phyloP scores from a whole-genome alignment of 2,329 filamentous ascomycete genomes.

The Ciborinia camelliae region DNA sequence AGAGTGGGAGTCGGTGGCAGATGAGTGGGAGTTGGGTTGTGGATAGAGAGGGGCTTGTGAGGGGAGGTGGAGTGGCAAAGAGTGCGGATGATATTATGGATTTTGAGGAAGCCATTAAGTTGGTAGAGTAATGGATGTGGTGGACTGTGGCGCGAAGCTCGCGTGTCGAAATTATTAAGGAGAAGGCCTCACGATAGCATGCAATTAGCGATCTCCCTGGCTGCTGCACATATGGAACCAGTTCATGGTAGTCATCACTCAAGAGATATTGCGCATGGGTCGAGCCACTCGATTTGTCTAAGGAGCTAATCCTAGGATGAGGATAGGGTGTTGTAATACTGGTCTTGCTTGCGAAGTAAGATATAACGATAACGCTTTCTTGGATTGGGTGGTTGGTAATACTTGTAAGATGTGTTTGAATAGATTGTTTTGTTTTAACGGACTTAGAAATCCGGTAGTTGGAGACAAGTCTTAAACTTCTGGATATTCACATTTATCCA shows the following conservation, averaged over 20 bases:
- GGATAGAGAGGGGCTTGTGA: constrained; percentile 50
- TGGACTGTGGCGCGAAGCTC: no score
- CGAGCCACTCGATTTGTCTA: no score
- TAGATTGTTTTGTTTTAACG: not conserved
- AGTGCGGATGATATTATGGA: constrained; percentile 53
- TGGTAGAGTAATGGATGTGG: constrained; percentile 34
- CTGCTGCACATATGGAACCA: no score
- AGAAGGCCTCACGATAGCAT: no score
- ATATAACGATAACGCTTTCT: not conserved
- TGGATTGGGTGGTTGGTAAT: not conserved
- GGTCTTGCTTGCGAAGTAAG: no score
- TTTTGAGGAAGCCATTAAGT: constrained; percentile 44
- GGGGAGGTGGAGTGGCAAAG: constrained; percentile 48
- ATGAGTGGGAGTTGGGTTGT: constrained; percentile 62
- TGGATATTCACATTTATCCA: not conserved
- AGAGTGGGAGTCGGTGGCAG: constrained; percentile 68
- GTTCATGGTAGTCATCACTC: no score
- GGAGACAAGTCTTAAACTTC: not conserved
- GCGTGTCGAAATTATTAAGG: no score
- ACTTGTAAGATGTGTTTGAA: not conserved
- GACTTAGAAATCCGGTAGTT: not conserved
- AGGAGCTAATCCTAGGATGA: no score
- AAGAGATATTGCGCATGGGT: no score
- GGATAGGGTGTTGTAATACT: constrained; percentile 9
- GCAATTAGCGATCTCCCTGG: no score